A percentile compares a stretch with the other conserved stretches of the same genome.
Evolutionary conservation across 108 stramenopile species (phyloP).

Genomic region (Seminavis robusta): DNA sequence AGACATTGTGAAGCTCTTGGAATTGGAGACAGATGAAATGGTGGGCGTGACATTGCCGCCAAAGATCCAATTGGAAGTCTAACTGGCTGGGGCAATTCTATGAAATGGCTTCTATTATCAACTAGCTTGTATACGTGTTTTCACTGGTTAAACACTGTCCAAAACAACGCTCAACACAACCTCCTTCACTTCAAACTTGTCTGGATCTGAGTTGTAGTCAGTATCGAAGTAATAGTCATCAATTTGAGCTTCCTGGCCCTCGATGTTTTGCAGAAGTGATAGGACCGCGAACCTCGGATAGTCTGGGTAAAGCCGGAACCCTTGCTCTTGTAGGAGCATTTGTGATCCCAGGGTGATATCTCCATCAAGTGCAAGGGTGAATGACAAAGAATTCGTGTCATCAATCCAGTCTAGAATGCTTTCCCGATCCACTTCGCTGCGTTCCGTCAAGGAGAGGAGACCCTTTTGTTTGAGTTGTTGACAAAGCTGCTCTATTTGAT

Average conservation of each 20-base stretch:
- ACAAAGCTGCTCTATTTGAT: background rate
- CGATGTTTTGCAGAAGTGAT: constrained; percentile 11
- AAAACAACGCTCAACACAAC: constrained; percentile 72
- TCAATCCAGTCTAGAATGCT: constrained; percentile 22
- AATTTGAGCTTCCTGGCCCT: constrained; percentile 23
- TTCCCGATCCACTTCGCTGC: constrained; percentile 12
- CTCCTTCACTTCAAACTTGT: constrained; percentile 82
- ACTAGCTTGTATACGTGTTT: no score
- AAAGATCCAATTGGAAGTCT: constrained; percentile 49
- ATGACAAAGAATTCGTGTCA: constrained; percentile 48
- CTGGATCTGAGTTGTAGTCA: constrained; percentile 78
- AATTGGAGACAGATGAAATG: constrained; percentile 80
- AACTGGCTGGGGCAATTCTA: constrained; percentile 29
- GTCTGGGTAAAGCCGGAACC: constrained; percentile 74
- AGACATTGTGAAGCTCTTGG: constrained; percentile 72
- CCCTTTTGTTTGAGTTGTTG: constrained; percentile 10
- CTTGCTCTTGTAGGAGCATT: constrained; percentile 77
- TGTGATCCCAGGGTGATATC: constrained; percentile 72
- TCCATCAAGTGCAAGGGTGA: constrained; percentile 62
- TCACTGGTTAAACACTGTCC: constrained; percentile 39
- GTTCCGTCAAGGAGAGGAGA: constrained; percentile 19
- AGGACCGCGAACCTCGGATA: constrained; percentile 42
- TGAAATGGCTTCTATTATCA: no score
- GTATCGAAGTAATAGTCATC: constrained; percentile 89
- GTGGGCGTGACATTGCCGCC: constrained; percentile 39